These are phyloP conservation scores for Pseudozyma hubeiensis DNA, from an alignment of 1,284 basidiomycete species.

Conservation along the genomic window DNA sequence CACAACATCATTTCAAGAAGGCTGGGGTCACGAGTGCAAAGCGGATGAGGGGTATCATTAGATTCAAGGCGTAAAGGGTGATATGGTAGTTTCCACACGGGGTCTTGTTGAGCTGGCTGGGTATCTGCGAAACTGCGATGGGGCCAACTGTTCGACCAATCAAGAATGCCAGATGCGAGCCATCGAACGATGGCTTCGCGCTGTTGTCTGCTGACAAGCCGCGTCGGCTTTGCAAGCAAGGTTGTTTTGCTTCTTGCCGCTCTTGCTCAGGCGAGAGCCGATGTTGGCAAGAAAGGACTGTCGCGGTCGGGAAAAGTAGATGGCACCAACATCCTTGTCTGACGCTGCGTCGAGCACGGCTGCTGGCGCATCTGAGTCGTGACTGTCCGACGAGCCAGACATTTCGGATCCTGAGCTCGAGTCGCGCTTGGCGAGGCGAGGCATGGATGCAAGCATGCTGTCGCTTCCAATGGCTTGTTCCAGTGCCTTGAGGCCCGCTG, in stretches of 20 bases:
- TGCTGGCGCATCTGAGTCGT: conserved; percentile 13
- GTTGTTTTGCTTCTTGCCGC: conserved; percentile 11
- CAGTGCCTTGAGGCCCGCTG: conserved; percentile 28
- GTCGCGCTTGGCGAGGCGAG: conserved; percentile 36
- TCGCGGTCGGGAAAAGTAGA: conserved; percentile 23
- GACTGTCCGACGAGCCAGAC: conserved; percentile 38
- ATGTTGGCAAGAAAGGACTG: conserved; percentile 24
- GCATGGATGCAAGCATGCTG: conserved; percentile 38
- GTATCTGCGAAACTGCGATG: too few relatives aligned
- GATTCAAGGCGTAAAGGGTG: too few relatives aligned
- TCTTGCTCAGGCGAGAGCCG: conserved; percentile 26
- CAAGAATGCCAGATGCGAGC: conserved; percentile 30
- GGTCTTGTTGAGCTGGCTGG: too few relatives aligned
- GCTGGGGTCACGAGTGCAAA: too few relatives aligned
- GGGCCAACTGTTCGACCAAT: background rate
- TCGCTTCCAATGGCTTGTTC: conserved; percentile 26
- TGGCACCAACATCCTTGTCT: conserved; percentile 28
- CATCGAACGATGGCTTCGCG: conserved; percentile 14
- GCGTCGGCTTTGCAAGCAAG: conserved; percentile 5
- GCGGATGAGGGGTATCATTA: too few relatives aligned
- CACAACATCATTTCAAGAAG: too few relatives aligned
- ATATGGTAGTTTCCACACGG: too few relatives aligned
- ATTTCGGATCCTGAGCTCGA: conserved; percentile 39
- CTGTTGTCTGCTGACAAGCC: conserved; percentile 3
- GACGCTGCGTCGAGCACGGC: conserved; percentile 17